These are phyloP conservation scores for Pseudopediastrum boryanum DNA, from an alignment of 139 green algal species.

Conservation along the genomic window DNA sequence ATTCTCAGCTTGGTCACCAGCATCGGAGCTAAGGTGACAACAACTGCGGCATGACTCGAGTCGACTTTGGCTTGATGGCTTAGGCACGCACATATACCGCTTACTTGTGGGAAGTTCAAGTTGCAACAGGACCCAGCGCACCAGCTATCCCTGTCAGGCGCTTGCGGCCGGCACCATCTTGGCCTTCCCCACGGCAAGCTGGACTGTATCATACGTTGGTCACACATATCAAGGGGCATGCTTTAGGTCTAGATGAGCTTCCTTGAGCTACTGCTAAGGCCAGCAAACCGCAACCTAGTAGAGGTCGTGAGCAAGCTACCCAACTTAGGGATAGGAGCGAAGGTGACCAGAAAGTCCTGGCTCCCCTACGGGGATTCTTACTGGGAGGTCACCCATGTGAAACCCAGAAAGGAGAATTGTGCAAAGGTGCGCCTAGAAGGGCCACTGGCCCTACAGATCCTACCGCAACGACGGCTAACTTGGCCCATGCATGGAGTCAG, in stretches of 20 bases:
- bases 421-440: constrained; percentile 13
- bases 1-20: too few relatives aligned
- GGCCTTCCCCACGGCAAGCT: too few relatives aligned
- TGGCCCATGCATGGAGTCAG: neutral
- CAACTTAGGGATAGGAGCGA: constrained; percentile 32
- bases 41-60: too few relatives aligned
- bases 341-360: constrained; percentile 27
- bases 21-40: too few relatives aligned
- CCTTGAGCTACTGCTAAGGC: constrained; percentile 33
- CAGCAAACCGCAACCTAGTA: constrained; percentile 4
- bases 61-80: too few relatives aligned
- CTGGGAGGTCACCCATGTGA: constrained; percentile 25
- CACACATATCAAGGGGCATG: too few relatives aligned
- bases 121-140: too few relatives aligned
- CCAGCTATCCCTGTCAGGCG: too few relatives aligned
- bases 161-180: too few relatives aligned
- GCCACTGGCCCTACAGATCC: neutral
- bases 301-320: constrained; percentile 31
- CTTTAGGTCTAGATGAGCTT: constrained; percentile 47
- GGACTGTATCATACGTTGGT: too few relatives aligned
- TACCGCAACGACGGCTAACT: neutral
- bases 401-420: constrained; percentile 9
- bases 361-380: constrained; percentile 23
- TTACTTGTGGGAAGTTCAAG: too few relatives aligned
- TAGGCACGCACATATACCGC: too few relatives aligned